These are phyloP conservation scores for Yarrowia phangngaensis DNA, from an alignment of 805 yeast species.

Conservation along the genomic window DNA sequence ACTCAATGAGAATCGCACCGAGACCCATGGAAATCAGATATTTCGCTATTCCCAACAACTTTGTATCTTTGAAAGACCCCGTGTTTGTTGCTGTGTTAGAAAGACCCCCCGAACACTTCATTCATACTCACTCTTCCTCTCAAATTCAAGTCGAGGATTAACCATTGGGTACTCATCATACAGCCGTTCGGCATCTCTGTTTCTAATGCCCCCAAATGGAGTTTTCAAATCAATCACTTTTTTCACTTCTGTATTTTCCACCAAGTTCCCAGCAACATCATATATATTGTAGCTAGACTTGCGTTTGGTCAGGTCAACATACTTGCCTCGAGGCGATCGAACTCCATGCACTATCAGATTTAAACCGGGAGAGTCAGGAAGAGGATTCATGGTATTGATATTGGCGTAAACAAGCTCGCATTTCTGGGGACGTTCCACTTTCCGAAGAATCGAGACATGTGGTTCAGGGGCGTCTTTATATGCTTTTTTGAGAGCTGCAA, in stretches of 20 bases:
- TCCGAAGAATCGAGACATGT: conserved; percentile 20
- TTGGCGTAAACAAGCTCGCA: conserved; percentile 25
- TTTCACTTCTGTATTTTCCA: conserved; percentile 12
- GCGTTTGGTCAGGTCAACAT: conserved; percentile 16
- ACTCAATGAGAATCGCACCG: too few species aligned
- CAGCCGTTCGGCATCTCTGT: conserved; percentile 5
- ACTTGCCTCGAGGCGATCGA: conserved; percentile 18
- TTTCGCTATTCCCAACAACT: too few species aligned
- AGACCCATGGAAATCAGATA: too few species aligned
- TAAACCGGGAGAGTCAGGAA: conserved; percentile 21
- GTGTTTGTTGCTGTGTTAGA: too few species aligned
- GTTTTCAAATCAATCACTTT: conserved; percentile 6
- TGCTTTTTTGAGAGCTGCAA: conserved; percentile 51
- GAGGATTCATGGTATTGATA: conserved; percentile 28
- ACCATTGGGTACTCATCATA: conserved; percentile 22
- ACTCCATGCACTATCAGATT: conserved; percentile 17
- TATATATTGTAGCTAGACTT: conserved; percentile 3
- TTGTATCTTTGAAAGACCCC: too few species aligned
- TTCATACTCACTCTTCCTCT: conserved; percentile 25
- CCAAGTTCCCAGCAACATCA: conserved; percentile 12
- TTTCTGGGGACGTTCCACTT: conserved; percentile 24
- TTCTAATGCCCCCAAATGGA: too few species aligned
- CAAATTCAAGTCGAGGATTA: conserved; percentile 13
- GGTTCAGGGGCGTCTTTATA: conserved; percentile 57
- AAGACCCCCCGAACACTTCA: too few species aligned